phyloP scores from a whole-genome alignment of 345 rosid species.

The Raphanus raphanistrum region DNA sequence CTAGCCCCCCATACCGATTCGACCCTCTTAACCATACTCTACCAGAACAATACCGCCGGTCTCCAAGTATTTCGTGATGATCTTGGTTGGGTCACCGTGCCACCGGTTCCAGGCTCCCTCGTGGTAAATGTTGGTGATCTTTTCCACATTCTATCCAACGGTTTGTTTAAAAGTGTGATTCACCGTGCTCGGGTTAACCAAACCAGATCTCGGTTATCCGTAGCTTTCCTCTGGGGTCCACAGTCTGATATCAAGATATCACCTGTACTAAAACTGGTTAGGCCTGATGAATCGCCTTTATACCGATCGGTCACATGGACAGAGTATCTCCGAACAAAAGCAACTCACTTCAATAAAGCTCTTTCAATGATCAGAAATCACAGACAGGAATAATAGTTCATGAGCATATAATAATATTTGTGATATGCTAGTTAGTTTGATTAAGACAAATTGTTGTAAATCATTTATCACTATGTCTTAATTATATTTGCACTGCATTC shows the following conservation, averaged over 20 bases:
- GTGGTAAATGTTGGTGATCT: conserved; percentile 83
- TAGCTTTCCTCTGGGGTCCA: conserved; percentile 64
- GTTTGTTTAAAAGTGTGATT: conserved; percentile 47
- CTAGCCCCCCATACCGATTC: conserved; percentile 89
- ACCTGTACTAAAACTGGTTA: conserved; percentile 44
- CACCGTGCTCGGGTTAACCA: conserved; percentile 68
- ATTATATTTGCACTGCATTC: neutral
- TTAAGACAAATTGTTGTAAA: conserved; percentile 19
- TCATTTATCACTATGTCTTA: neutral
- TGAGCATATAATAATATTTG: neutral
- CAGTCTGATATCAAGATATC: conserved; percentile 44
- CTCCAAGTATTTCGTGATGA: conserved; percentile 61
- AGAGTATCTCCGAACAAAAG: conserved; percentile 59
- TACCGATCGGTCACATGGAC: conserved; percentile 53
- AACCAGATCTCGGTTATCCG: conserved; percentile 54
- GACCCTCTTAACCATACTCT: conserved; percentile 62
- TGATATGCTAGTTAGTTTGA: conserved; percentile 10
- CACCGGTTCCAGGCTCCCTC: conserved; percentile 55
- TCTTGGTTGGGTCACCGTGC: conserved; percentile 63
- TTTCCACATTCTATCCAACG: conserved; percentile 72
- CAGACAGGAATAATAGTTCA: conserved; percentile 11
- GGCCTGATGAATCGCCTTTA: conserved; percentile 29
- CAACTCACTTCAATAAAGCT: conserved; percentile 52
- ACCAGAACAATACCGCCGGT: conserved; percentile 36
- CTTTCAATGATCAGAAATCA: conserved; percentile 48